Evolutionary conservation across 2,329 filamentous ascomycete species (phyloP), one percentile per base, ranked within the genome.

Genomic region (Colletotrichum lindemuthianum): DNA sequence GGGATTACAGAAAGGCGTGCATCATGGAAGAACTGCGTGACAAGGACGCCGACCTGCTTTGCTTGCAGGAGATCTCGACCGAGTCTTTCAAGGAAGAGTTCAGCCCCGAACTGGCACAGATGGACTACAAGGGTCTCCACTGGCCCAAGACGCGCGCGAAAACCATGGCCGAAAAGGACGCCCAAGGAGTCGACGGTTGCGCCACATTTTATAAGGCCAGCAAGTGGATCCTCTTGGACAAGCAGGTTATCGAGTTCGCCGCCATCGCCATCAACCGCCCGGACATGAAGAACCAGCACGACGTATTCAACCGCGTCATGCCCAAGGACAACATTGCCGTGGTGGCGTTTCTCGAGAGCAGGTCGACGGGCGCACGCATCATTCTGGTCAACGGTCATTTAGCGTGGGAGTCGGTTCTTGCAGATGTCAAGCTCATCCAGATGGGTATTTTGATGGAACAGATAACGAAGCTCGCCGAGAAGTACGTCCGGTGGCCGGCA

Each of bases 271-370:
- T 99, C 78, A 96, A 96, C 74, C 86, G 96, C 69, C 92, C 94
- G 3, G 96, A 98, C 75, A 97, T 97, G 88, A 98, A 98, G 80
- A 92, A 94, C 60, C 93, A 97, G 72, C 92, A 97, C 74, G 96
- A 99, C 72, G 95, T 98, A 61, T 98, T 97, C 85, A 99, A 99
- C 76, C 91, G 96, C 34, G 91, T 99, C 66, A 98, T 97, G 96
- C 94, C 95, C 66, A 93, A 96, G 79, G 96, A 99, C 82, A 95
- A 98, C 75, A 97, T 99, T 76, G 96, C 92, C 13, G 90, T 97
- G 51, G 88, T 97, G 51, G 89, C 91, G 60, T 97, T 98, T 81
- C 88, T 99, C 67, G 96, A 99, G 78, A 97, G 97, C 72, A 88
- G 95, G 41, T 82, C 87, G 66, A 97, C 95, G 0, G 96, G 96